A percentile compares a stretch with the other conserved stretches of the same genome.
Evolutionary conservation across 179 eudicot species (phyloP).

Genomic region (Spinacia oleracea): DNA sequence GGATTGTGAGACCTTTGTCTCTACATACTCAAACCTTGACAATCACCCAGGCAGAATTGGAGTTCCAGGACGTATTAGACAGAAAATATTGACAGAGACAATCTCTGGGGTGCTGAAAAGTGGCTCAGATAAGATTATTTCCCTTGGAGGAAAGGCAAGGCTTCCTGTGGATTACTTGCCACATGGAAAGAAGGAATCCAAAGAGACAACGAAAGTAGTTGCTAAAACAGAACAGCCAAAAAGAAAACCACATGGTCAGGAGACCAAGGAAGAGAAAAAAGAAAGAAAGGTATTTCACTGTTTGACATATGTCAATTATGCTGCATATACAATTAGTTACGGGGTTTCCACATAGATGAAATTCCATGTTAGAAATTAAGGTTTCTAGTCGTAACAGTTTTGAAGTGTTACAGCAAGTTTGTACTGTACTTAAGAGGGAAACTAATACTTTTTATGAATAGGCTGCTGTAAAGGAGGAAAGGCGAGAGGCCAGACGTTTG

Average conservation of each 20-base stretch:
- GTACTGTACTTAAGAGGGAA: neutral
- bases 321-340: neutral
- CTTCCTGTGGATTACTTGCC: conserved; percentile 86
- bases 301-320: neutral
- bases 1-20: conserved; percentile 88
- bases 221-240: conserved; percentile 40
- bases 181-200: conserved; percentile 38
- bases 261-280: conserved; percentile 97
- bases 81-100: conserved; percentile 60
- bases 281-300: conserved; percentile 69
- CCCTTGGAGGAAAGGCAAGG: conserved; percentile 75
- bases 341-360: neutral
- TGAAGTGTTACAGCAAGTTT: no score
- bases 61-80: conserved; percentile 57
- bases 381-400: no score
- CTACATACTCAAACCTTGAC: conserved; percentile 92
- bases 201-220: conserved; percentile 48
- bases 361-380: neutral
- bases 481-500: conserved; percentile 71
- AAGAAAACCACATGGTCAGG: conserved; percentile 66
- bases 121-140: conserved; percentile 43
- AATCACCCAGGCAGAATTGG: conserved; percentile 88
- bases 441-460: conserved; percentile 23
- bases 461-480: conserved; percentile 84
- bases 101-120: conserved; percentile 41